Base-by-base conservation (phyloP, 495 filamentous ascomycete genomes). In the Penicillium canescens region DNA sequence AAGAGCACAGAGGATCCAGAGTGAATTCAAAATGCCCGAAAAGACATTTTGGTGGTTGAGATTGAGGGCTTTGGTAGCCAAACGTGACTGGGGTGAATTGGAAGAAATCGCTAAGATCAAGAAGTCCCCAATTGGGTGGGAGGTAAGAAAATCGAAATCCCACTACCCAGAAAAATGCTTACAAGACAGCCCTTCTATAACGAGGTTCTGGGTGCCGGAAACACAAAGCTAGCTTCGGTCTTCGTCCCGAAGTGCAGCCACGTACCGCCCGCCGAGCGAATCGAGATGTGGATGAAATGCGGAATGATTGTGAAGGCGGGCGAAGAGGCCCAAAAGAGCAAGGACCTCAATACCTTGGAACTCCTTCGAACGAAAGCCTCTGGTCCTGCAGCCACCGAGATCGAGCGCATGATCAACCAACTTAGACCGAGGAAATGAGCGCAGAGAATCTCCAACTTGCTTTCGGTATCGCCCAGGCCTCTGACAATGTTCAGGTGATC, bases 221-320 rank as follows among this genome's bases (percentile, higher is more conserved):
- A 98, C 66, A 86, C 90, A 20, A 89, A 91, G 49, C 76, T 96
- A 4, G 95, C 95, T 6, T 82, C 86, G 2, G 56, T 80, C 5
- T 98, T 96, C 66, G 83, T 98, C 42, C 87, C 91, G 9, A 98
- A 98, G 72, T 96, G 92, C 72, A 84, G 82, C 42, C 72, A 72
- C 37, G 58, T 86, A 38, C 75, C 79, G 18, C 74, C 80, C 9
- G 78, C 82, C 43, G 88, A 91, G 51, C 76, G 86, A 31, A 84
- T 96, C 46, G 86, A 90, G 62, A 96, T 97, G 94, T 98, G 90
- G 82, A 83, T 95, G 58, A 96, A 96, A 72, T 98, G 95, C 68
- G 92, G 92, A 21, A 84, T 95, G 84, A 78, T 92, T 24, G 83
- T 88, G 20, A 91, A 92, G 74, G 94, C 95, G 10, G 95, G 86